Base-by-base conservation (phyloP, 176 grass and related monocot species). In the Phoenix dactylifera region DNA sequence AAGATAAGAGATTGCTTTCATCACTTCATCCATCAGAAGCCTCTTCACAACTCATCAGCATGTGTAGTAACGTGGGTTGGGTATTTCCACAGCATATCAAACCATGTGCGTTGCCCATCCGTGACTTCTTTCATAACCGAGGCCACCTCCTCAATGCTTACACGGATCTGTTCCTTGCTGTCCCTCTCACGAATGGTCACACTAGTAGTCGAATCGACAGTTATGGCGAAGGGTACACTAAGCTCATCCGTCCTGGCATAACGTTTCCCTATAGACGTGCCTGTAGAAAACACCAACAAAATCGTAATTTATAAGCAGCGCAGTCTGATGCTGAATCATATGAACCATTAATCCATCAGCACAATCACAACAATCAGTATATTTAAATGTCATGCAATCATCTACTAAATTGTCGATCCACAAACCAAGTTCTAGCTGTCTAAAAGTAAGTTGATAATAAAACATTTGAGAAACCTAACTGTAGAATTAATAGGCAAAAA, bases 171-270 rank as follows among this genome's bases (percentile, higher is more conserved):
- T 62, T 75, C 83, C 16, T 87, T 92, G 55, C 79, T 80, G 53
- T 92, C 88, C 70, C 82, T 79, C 72, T 87, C 88, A 1, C 83
- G 69, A 66, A 87, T 74, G 0, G 83, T 87, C 51, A 92, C 76
- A 0, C 61, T 76, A 3, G 75, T 74, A 4, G 65, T 24, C 4
- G 83, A 87, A 49, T 87, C 88, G 0, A 92, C 88, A 4, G 88
- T 92, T 54, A 92, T 51, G 0, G 88, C 83, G 1, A 87, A 91
- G 6, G 88, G 79, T 23, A 92, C 88, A 20, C 88, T 83, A 0
- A 87, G 80, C 65, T 92, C 88, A 1, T 92, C 88, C 6, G 88
- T 92, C 56, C 88, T 80, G 4, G 88, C 88, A 0, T 92, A 87
- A 44, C 88, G 61, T 57, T 77, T 87, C 20, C 79, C 88, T 35